Conservation (phyloP, 2,329 filamentous ascomycete species). For the Reticulascus tulasneorum region DNA sequence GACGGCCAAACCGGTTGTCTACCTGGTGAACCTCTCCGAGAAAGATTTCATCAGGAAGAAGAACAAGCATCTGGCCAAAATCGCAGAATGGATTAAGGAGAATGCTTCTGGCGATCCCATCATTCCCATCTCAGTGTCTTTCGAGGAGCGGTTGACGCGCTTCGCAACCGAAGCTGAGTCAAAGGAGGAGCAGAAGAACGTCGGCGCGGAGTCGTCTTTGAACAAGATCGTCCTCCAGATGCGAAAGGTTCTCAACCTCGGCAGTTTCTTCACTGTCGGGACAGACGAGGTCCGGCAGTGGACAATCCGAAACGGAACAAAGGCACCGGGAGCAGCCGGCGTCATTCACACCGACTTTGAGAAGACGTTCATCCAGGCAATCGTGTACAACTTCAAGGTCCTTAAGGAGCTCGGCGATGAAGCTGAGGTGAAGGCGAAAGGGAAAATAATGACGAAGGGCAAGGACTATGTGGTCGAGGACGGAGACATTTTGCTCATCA, state of each 20-base stretch:
- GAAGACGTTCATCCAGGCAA: conserved; percentile 97
- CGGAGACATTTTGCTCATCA: conserved; percentile 81
- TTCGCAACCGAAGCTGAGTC: conserved; percentile 75
- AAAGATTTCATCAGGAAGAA: conserved; percentile 97
- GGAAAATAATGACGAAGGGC: conserved; percentile 97
- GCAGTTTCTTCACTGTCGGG: conserved; percentile 96
- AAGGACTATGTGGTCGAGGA: conserved; percentile 93
- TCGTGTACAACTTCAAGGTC: conserved; percentile 84
- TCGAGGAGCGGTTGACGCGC: conserved; percentile 85
- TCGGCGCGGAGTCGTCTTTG: conserved; percentile 81
- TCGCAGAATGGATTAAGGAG: conserved; percentile 93
- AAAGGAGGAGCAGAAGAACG: conserved; percentile 80
- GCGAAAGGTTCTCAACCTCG: conserved; percentile 85
- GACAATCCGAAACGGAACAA: conserved; percentile 93
- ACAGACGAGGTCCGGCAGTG: conserved; percentile 96
- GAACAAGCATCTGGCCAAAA: conserved; percentile 96
- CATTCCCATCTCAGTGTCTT: conserved; percentile 86
- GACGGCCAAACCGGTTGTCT: conserved; percentile 94
- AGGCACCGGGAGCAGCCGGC: conserved; percentile 95
- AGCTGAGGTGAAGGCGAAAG: conserved; percentile 81
- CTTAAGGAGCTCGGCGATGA: conserved; percentile 89
- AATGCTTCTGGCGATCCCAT: conserved; percentile 84
- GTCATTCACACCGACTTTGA: conserved; percentile 99
- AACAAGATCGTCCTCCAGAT: conserved; percentile 91
- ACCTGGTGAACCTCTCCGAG: conserved; percentile 94